phyloP scores from a whole-genome alignment of 106 monocot genomes.

The Dioscorea zingiberensis region DNA sequence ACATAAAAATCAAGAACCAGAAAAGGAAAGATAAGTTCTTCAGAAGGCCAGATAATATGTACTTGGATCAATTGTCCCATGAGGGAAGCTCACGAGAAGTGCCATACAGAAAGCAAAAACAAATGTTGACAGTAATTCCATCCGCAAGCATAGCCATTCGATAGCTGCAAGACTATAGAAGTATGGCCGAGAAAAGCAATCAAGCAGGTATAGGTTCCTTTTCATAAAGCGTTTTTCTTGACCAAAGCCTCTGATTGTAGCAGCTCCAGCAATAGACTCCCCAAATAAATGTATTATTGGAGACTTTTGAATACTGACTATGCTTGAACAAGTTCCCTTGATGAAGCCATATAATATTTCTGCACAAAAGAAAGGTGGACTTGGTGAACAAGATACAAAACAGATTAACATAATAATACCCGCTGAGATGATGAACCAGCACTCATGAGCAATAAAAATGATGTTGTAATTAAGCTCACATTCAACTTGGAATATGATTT shows the following conservation, averaged over 20 bases:
- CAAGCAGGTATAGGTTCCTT: slow-evolving; percentile 86
- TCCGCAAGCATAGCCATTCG: slow-evolving; percentile 97
- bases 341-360: slow-evolving; percentile 99
- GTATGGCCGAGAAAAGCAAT: slow-evolving; percentile 88
- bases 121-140: slow-evolving; percentile 95
- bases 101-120: slow-evolving; percentile 97
- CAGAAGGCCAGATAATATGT: slow-evolving; percentile 18
- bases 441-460: too few relatives aligned
- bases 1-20: too few relatives aligned
- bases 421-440: too few relatives aligned
- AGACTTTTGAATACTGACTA: slow-evolving; percentile 94
- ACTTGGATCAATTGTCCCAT: slow-evolving; percentile 98
- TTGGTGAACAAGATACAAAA: too few relatives aligned
- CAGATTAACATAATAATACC: too few relatives aligned
- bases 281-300: slow-evolving; percentile 92
- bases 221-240: slow-evolving; percentile 99
- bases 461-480: too few relatives aligned
- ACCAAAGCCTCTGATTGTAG: slow-evolving; percentile 94
- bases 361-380: slow-evolving; percentile 16
- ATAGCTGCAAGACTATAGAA: slow-evolving; percentile 93
- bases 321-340: slow-evolving; percentile 88
- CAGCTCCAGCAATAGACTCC: slow-evolving; percentile 95
- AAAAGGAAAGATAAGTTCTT: too few relatives aligned
- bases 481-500: too few relatives aligned
- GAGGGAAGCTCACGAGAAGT: slow-evolving; percentile 92